Base-by-base conservation (phyloP, 352 stramenopile species). In the Globisporangium recalcitrans region DNA sequence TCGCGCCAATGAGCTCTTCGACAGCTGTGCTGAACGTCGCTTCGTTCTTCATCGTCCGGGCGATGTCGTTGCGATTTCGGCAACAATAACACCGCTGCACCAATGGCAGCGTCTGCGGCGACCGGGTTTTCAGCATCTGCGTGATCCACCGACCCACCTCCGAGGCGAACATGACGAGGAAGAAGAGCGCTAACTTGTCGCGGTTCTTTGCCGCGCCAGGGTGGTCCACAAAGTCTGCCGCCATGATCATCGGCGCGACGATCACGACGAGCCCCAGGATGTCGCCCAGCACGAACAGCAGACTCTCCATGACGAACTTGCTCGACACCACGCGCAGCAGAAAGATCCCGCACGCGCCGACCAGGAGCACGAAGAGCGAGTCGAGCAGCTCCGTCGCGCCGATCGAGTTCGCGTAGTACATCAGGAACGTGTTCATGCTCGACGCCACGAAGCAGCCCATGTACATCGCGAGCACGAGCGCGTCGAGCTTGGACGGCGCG, bases 371-470 rank as follows among this genome's bases (percentile, higher is more conserved):
- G 52, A 77, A 85, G 8, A 85, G 65, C 48, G 73, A 61, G 52
- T 85, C 76, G 16, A 85, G 46, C 38, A 82, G 70, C 8, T 74
- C 65, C 9, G 70, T 62, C 2, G 63, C 53, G 10, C 44, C 66
- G 46, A 80, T 74, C 32, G 73, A 32, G 14, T 69, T 10, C 31
- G 70, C 69, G 42, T 78, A 67, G 24, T 78, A 69, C 59, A 76
- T 74, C 31, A 86, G 60, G 49, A 74, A 86, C 22, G 77, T 69
- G 58, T 86, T 82, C 66, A 86, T 70, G 57, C 68, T 76, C 19
- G 73, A 75, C 49, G 74, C 70, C 13, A 83, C 44, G 26, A 84
- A 77, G 52, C 73, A 75, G n/a, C 46, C 56, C 57, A 82, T 74
- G 57, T 82, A 78, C 32, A 84, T 62, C 16, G 68, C 44, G 16